Evolutionary conservation across 768 basidiomycete genomes (phyloP).

Genomic region (Hericium coralloides): DNA sequence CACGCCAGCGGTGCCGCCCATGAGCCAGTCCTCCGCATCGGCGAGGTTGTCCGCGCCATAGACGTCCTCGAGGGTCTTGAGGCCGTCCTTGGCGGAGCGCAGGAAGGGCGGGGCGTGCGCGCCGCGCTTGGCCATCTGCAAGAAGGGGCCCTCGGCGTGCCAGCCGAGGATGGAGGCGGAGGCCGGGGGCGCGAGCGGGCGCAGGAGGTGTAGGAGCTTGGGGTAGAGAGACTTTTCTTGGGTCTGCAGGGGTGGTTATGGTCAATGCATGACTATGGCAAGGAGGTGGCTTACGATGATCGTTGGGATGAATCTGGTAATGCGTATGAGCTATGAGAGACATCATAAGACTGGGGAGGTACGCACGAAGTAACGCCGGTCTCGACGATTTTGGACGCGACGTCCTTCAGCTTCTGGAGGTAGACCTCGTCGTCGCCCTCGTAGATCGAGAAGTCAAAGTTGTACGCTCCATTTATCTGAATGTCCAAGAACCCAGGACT

Average conservation of each 20-base stretch:
- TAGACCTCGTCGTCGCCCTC: conserved; percentile 65
- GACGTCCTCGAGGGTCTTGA: conserved; percentile 59
- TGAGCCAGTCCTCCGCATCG: conserved; percentile 60
- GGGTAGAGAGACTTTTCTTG: conserved; percentile 72
- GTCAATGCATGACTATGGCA: background rate
- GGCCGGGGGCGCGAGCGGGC: conserved; percentile 50
- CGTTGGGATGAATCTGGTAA: conserved; percentile 20
- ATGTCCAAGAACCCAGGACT: conserved; percentile 84
- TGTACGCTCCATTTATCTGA: conserved; percentile 87
- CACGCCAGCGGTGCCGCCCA: conserved; percentile 40
- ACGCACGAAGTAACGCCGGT: conserved; percentile 84
- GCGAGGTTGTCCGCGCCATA: conserved; percentile 63
- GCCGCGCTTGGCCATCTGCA: conserved; percentile 74
- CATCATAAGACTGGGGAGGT: conserved; percentile 10
- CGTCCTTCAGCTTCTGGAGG: conserved; percentile 51
- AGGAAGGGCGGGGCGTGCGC: conserved; percentile 70
- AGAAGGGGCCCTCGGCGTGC: conserved; percentile 89
- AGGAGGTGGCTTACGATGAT: conserved; percentile 50
- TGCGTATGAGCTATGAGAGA: background rate
- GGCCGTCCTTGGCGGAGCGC: conserved; percentile 50
- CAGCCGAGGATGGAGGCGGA: conserved; percentile 78
- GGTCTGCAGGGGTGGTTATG: conserved; percentile 36
- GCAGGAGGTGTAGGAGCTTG: conserved; percentile 56
- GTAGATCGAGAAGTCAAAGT: conserved; percentile 81
- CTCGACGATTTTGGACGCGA: conserved; percentile 72